Evolutionary conservation across 345 rosid genomes (phyloP), one percentile per base, ranked within the genome.

Genomic region (Lagerstroemia speciosa): DNA sequence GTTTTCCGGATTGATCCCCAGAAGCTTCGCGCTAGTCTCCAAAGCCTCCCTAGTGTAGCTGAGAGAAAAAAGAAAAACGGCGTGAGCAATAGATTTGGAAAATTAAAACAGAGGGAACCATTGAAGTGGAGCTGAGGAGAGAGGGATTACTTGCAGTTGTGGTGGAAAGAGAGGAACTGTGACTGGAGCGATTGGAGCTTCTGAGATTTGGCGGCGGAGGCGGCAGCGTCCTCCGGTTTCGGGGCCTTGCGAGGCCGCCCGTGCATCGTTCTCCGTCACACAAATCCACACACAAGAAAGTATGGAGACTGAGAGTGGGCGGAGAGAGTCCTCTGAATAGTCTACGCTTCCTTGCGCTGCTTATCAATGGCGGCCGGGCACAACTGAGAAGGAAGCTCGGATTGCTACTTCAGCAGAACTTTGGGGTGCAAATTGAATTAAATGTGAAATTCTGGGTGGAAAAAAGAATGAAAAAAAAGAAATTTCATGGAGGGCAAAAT

Each of bases 1-100:
- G 0, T 78, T 82, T 74, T 94, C 97, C 1, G 95, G 96, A 66
- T 94, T 94, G 76, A 79, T 84, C 78, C 85, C 95, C 7, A 94
- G 70, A 69, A 94, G 95, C 85, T 86, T 85, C 7, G 88, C 83
- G 81, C 97, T 94, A 11, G 84, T 62, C 38, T 89, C 81, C 43
- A 94, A 65, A 29, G 98, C 98, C 80, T 91, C 96, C 73, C 87
- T 71, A 19, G 87, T 83, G 74, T 88, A 93, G 77, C 97, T 91
- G 83, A 57, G 53, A 62, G 66, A 52, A 27, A 43, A 15, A 60
- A 31, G 38, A 24, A 41, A 55, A 43, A 33, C 2, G 30, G n/a
- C n/a, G 22, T 45, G 16, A 45, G n/a, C 67, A 34, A 41, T 62
- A 17, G 26, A 32, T 20, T 38, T 32, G 9, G 71, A 66, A 69